Conservation (phyloP, 768 basidiomycete species). For the Tubosaeta sp. region DNA sequence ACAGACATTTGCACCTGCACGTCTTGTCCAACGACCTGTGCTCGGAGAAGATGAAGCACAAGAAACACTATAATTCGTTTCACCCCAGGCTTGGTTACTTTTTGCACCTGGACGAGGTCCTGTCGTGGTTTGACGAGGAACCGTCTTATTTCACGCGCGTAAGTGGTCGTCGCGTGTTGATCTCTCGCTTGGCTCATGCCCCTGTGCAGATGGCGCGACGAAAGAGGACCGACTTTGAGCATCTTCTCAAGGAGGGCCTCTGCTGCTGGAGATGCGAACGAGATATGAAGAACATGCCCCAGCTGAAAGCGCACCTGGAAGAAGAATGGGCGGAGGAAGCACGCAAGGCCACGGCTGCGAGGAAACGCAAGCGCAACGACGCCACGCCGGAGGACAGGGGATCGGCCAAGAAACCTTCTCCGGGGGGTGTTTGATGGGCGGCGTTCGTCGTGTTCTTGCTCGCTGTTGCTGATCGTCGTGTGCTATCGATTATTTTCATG, state of each 20-base stretch:
- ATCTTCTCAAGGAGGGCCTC: constrained; percentile 62
- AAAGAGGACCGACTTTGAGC: constrained; percentile 52
- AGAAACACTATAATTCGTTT: constrained; percentile 92
- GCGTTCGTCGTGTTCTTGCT: background rate
- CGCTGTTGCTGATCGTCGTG: too few relatives aligned
- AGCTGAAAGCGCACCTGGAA: constrained; percentile 70
- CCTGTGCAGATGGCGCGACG: constrained; percentile 49
- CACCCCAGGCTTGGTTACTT: constrained; percentile 84
- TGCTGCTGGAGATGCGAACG: constrained; percentile 67
- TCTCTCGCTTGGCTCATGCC: background rate
- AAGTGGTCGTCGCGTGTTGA: constrained; percentile 18
- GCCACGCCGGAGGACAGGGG: constrained; percentile 3
- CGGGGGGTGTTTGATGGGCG: constrained; percentile 2
- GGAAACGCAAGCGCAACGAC: constrained; percentile 36
- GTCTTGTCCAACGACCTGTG: constrained; percentile 77
- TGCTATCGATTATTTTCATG: constrained; percentile 1
- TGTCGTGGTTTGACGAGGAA: constrained; percentile 73
- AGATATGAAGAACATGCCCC: constrained; percentile 65
- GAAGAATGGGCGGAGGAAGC: constrained; percentile 61
- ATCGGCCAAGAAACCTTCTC: constrained; percentile 13
- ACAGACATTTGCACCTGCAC: constrained; percentile 80
- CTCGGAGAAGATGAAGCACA: constrained; percentile 69
- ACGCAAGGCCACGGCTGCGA: constrained; percentile 39
- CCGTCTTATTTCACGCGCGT: constrained; percentile 51
- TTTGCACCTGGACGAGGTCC: constrained; percentile 69